phyloP scores from a whole-genome alignment of 129 eudicot genomes.

The Daucus carota region DNA sequence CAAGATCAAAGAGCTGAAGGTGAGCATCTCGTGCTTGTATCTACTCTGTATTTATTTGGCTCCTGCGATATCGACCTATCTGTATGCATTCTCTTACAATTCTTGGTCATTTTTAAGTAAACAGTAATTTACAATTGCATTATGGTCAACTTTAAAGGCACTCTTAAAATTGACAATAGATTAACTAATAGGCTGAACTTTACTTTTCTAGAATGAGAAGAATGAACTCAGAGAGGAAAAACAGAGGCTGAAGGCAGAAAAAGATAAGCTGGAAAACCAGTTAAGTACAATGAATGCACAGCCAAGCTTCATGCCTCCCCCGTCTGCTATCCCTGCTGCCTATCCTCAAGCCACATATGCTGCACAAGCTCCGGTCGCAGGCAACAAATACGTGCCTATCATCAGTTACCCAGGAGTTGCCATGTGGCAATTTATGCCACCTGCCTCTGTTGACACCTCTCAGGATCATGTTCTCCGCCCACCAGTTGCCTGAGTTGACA shows the following conservation, averaged over 20 bases:
- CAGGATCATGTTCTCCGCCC: conserved; percentile 87
- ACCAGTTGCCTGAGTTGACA: conserved; percentile 69
- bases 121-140: not conserved
- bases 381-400: conserved; percentile 64
- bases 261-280: conserved; percentile 67
- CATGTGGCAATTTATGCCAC: conserved; percentile 99
- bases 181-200: not conserved
- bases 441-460: conserved; percentile 79
- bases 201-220: conserved; percentile 44
- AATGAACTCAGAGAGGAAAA: conserved; percentile 87
- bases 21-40: not conserved
- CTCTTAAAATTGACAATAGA: not conserved
- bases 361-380: conserved; percentile 44
- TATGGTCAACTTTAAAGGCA: not conserved
- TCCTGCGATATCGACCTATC: not conserved
- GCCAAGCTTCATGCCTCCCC: conserved; percentile 59
- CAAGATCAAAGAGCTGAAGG: conserved; percentile 76
- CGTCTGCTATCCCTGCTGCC: conserved; percentile 61
- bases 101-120: not conserved
- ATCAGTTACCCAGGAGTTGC: conserved; percentile 88
- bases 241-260: conserved; percentile 77
- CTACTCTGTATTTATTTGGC: not conserved
- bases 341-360: conserved; percentile 21
- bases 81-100: not conserved
- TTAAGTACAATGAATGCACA: conserved; percentile 48